Conservation (phyloP, 164 flowering plant genomes). For the Umbellularia californica region DNA sequence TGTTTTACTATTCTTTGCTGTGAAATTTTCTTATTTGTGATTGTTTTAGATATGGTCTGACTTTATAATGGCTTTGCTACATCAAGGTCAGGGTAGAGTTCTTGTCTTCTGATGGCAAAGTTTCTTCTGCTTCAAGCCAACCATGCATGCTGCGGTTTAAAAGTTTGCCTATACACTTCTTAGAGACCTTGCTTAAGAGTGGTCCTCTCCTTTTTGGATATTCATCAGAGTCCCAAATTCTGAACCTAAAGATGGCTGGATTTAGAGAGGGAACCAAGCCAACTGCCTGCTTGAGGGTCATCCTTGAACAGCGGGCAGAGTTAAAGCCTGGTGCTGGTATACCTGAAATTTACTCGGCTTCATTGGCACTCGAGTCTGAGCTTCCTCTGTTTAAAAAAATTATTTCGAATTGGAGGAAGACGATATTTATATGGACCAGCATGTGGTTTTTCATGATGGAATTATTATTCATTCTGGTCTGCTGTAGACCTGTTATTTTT, state of each 20-base stretch:
- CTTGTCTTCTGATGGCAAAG: conserved; percentile 46
- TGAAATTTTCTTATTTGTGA: too few species aligned
- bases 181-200: conserved; percentile 52
- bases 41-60: too few species aligned
- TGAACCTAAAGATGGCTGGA: conserved; percentile 45
- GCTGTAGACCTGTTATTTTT: conserved; percentile 59
- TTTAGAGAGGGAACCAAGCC: conserved; percentile 51
- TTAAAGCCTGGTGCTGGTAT: conserved; percentile 62
- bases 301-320: conserved; percentile 77
- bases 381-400: conserved; percentile 62
- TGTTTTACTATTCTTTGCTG: too few species aligned
- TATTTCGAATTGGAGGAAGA: conserved; percentile 78
- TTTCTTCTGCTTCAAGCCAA: conserved; percentile 48
- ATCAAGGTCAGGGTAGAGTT: conserved; percentile 75
- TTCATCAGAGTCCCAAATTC: conserved; percentile 60
- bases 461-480: conserved; percentile 47
- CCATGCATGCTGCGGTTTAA: conserved; percentile 74
- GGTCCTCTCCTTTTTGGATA: conserved; percentile 72
- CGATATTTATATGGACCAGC: conserved; percentile 60
- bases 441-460: conserved; percentile 41
- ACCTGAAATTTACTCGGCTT: conserved; percentile 73
- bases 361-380: conserved; percentile 55
- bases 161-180: conserved; percentile 56
- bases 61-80: conserved; percentile 5
- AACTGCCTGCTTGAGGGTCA: conserved; percentile 63